Evolutionary conservation across 2,329 filamentous ascomycete genomes (phyloP).

Genomic region (Penicillium italicum): DNA sequence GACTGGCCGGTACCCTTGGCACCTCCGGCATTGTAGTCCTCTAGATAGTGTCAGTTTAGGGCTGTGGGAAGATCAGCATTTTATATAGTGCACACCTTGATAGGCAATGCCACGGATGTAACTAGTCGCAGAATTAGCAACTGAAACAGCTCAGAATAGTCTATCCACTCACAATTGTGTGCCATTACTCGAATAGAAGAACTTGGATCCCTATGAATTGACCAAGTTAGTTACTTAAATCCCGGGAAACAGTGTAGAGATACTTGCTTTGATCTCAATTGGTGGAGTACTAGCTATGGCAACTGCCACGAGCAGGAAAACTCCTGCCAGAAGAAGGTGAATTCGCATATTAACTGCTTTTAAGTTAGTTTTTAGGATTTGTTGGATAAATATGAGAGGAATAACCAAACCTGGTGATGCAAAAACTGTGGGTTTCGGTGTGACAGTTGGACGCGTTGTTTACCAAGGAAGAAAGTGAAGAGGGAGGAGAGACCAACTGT

Average conservation of each 20-base stretch:
- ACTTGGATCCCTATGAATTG: conserved; percentile 1
- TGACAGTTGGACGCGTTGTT: neutral
- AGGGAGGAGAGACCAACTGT: no score
- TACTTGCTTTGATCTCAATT: conserved; percentile 7
- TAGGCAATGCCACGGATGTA: conserved; percentile 9
- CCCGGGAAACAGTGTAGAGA: neutral
- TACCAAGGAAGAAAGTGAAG: neutral
- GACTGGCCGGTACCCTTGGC: conserved; percentile 28
- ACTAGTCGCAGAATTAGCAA: neutral
- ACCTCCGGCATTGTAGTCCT: conserved; percentile 5
- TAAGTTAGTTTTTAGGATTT: neutral
- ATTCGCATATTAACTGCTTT: neutral
- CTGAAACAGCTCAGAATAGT: no score
- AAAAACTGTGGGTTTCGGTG: neutral
- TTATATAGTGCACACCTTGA: neutral
- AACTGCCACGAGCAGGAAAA: neutral
- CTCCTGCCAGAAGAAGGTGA: neutral
- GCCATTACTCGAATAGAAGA: conserved; percentile 7
- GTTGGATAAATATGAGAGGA: neutral
- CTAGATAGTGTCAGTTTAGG: neutral
- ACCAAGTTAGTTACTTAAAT: neutral
- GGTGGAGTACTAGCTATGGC: neutral
- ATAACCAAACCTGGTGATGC: neutral
- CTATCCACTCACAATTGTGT: conserved; percentile 1
- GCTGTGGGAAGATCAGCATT: no score